Evolutionary conservation across 2,329 filamentous ascomycete species (phyloP), one percentile per base, ranked within the genome.

Genomic region (Colletotrichum sp.): DNA sequence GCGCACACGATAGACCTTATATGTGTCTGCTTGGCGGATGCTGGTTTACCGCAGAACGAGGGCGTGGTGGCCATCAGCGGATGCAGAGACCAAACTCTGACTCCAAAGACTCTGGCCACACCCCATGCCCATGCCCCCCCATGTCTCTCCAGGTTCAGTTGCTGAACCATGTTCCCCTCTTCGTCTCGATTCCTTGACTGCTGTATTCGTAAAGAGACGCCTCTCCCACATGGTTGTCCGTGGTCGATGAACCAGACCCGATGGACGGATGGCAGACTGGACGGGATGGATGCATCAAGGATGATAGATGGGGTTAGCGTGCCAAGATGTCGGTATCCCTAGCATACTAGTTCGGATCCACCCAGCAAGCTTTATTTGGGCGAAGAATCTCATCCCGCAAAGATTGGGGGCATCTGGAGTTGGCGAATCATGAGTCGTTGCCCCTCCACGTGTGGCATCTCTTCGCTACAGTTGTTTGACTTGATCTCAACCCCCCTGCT

Each of bases 291-390:
- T 44, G 70, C 64, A 67, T 44, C 63, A 26, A 68, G 73, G 64
- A 30, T 65, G 2, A 8, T 21, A 8, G 16, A 21, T 64, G n/a
- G 13, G 70, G 70, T 36, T 76, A 73, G 73, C 59, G 73, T 76
- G 73, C 73, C 73, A 76, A 76, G 73, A 76, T 73, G 73, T 76
- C 73, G 73, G 73, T 76, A 76, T 73, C 73, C 73, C 73, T 73
- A 64, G 73, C 24, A 64, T 63, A 49, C 64, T 73, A 60, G 73
- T 16, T 9, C 13, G 32, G 57, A 18, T 39, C 70, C 57, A 68
- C 73, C 39, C 13, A 59, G 64, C 57, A 76, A 76, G 73, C 73
- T 76, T 76, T 73, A 63, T 73, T 36, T 36, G 63, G 44, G 57
- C 69, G 70, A 57, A n/a, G 57, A 73, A 64, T 68, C 39, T 73